phyloP scores from a whole-genome alignment of 1,284 basidiomycete genomes.

The Peniophora sp. region DNA sequence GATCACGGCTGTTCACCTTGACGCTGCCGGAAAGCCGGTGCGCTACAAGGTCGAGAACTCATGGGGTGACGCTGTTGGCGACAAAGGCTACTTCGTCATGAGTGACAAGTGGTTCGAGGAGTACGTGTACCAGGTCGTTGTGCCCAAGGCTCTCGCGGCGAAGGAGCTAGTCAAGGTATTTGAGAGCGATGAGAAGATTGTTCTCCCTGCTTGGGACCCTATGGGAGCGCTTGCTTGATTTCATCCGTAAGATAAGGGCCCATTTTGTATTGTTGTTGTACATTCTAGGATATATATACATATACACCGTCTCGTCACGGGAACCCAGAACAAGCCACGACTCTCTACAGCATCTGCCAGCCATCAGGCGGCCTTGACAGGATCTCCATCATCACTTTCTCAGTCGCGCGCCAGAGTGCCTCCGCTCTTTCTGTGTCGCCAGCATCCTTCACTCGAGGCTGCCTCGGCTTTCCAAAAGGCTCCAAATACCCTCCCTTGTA shows the following conservation, averaged over 20 bases:
- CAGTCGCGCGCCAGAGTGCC: background rate
- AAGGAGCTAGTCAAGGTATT: slow-evolving; percentile 77
- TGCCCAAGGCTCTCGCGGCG: slow-evolving; percentile 73
- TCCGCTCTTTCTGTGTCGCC: background rate
- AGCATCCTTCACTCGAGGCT: background rate
- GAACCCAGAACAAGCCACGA: too few species aligned
- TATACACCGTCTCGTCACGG: background rate
- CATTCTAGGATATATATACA: background rate
- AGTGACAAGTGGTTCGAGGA: slow-evolving; percentile 87
- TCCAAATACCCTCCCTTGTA: background rate
- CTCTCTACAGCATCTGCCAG: too few species aligned
- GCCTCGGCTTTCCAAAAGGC: background rate
- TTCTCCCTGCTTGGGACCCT: slow-evolving; percentile 84
- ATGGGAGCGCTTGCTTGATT: slow-evolving; percentile 51
- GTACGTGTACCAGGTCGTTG: slow-evolving; percentile 86
- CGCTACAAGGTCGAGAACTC: slow-evolving; percentile 95
- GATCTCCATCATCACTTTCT: background rate
- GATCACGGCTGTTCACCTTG: slow-evolving; percentile 87
- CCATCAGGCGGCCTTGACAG: background rate
- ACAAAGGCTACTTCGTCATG: slow-evolving; percentile 92
- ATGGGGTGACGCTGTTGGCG: slow-evolving; percentile 78
- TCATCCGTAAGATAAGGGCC: background rate
- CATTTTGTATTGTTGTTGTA: background rate
- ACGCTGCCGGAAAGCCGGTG: slow-evolving; percentile 64
- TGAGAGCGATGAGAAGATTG: slow-evolving; percentile 54